Evolutionary conservation across 2,329 filamentous ascomycete genomes (phyloP), one percentile per base, ranked within the genome.

Genomic region (Sporothrix sp.): DNA sequence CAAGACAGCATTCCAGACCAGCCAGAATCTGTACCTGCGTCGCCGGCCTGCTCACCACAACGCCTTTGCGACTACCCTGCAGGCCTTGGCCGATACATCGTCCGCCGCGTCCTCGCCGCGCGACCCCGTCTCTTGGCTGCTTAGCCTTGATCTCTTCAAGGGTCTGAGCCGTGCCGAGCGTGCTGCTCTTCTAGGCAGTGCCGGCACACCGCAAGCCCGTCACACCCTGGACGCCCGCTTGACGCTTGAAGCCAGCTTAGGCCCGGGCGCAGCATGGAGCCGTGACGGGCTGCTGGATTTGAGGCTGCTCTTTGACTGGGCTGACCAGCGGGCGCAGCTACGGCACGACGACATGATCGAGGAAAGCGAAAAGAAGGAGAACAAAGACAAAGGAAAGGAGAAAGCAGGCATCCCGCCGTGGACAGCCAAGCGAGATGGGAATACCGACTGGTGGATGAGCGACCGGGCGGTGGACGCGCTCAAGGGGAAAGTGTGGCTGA

Each of bases 21-120:
- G 82, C 23, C 87, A 94, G 58, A 85, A 79, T 1, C 70, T 96
- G 37, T 82, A 82, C 60, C 79, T 95, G 4, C 79, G 85, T 16
- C 75, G 85, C 14, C 79, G 88, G 50, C 77, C 83, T 13, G 74
- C 81, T 36, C 77, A 79, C 56, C 84, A 86, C 57, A 76, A 74
- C 7, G 75, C 79, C 8, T 95, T 95, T 63, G 74, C 78, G 5
- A 82, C 85, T 0, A 87, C 87, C 0, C 73, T 95, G 13, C 76
- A 82, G 3, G 85, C 86, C 0, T 73, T 94, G 25, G 86, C 85
- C 51, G 65, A 59, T 4, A 27, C 39, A 3, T 27, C 23, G 8
- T 7, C 39, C 3, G 14, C 18, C 3, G 6, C 16, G 2, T 20
- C 30, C 53, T 62, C 8, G 62, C 68, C 4, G 56, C 57, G 20